Evolutionary conservation across 208 protist species (phyloP).

Genomic region (Acanthamoeba triangularis): DNA sequence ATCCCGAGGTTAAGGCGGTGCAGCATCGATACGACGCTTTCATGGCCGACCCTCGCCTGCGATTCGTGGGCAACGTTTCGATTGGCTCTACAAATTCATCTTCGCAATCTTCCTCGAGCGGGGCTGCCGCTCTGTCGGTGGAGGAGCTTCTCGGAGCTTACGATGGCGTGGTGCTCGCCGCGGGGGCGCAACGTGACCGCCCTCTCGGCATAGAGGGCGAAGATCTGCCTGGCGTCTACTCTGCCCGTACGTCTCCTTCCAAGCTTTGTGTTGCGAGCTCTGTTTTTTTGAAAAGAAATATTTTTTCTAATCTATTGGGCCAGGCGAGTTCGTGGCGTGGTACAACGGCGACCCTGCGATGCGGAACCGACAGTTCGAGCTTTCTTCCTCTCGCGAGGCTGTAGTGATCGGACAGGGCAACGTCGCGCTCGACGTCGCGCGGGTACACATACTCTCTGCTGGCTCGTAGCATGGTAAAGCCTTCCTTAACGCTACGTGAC

Average conservation of each 20-base stretch:
- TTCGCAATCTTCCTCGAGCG: neutral
- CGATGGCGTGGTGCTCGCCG: constrained; percentile 96
- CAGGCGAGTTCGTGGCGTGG: constrained; percentile 96
- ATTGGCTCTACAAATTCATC: constrained; percentile 87
- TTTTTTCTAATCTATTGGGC: neutral
- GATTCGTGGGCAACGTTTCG: constrained; percentile 96
- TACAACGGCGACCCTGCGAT: constrained; percentile 97
- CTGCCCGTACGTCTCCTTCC: constrained; percentile 22
- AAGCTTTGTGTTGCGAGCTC: neutral
- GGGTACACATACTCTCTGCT: constrained; percentile 85
- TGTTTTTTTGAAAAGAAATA: neutral
- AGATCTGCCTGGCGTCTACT: constrained; percentile 21
- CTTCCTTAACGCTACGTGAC: too few relatives aligned
- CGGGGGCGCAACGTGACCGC: constrained; percentile 92
- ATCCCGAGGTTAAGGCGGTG: constrained; percentile 98
- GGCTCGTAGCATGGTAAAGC: too few relatives aligned
- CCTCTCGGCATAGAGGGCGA: constrained; percentile 90
- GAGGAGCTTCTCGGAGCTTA: constrained; percentile 92
- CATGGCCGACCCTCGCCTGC: constrained; percentile 87
- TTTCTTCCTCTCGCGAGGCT: constrained; percentile 20
- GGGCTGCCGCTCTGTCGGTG: neutral
- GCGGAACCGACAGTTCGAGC: neutral
- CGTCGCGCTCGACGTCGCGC: constrained; percentile 96
- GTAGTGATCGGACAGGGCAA: constrained; percentile 96
- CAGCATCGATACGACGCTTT: constrained; percentile 92